These are phyloP conservation scores for Puccinia polysora DNA, from an alignment of 1,284 basidiomycete species.

Conservation along the genomic window DNA sequence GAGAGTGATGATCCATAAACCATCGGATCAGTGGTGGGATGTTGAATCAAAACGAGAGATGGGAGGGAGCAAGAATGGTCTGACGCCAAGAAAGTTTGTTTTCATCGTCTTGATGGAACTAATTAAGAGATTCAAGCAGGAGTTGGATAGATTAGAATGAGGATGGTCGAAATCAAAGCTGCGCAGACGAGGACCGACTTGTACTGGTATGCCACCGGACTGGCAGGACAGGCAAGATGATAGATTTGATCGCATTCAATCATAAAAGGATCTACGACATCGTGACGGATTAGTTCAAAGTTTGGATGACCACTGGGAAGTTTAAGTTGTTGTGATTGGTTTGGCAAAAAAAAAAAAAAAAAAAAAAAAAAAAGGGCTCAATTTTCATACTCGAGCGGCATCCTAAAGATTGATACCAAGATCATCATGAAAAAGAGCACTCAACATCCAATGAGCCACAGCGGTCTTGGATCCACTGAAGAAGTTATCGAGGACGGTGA, in stretches of 20 bases:
- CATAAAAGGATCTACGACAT: constrained; percentile 92
- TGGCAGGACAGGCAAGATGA: constrained; percentile 91
- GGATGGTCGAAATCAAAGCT: too few relatives aligned
- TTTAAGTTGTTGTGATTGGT: too few relatives aligned
- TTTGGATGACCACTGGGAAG: constrained; percentile 82
- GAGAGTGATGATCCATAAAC: background rate
- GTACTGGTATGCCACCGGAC: constrained; percentile 58
- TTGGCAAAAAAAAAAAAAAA: too few relatives aligned
- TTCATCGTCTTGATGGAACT: constrained; percentile 89
- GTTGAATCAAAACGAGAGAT: background rate
- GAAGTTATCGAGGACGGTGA: constrained; percentile 86
- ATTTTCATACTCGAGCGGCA: too few relatives aligned
- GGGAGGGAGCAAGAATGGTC: background rate
- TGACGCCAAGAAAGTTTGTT: constrained; percentile 87
- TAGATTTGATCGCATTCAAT: constrained; percentile 98
- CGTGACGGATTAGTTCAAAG: constrained; percentile 94
- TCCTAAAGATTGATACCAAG: too few relatives aligned
- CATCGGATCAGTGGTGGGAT: too few relatives aligned
- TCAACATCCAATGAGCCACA: constrained; percentile 57
- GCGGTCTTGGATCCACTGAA: constrained; percentile 95
- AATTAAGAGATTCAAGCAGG: too few relatives aligned
- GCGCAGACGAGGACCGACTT: too few relatives aligned
- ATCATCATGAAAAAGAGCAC: constrained; percentile 3
- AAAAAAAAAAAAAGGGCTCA: too few relatives aligned
- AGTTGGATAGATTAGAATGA: too few relatives aligned